phyloP scores from a whole-genome alignment of 2,329 filamentous ascomycete species.

The Paracoccidioides lutzii region DNA sequence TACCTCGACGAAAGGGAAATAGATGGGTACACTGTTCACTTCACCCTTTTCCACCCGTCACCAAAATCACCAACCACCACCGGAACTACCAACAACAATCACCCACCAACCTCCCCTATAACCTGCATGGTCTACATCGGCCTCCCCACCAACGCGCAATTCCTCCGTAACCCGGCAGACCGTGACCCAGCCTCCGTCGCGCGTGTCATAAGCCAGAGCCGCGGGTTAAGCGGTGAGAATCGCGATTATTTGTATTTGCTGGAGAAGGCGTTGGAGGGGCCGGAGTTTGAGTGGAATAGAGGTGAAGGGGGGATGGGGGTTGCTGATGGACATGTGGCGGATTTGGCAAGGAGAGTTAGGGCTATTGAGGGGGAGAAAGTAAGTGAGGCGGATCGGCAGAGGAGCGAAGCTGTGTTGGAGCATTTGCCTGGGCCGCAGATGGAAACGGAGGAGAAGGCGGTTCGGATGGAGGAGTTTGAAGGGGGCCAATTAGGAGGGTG shows the following conservation, averaged over 20 bases:
- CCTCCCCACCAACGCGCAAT: conserved; percentile 83
- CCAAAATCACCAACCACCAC: conserved; percentile 21
- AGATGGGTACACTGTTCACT: conserved; percentile 91
- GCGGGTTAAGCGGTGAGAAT: conserved; percentile 79
- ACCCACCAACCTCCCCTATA: conserved; percentile 22
- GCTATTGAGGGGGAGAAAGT: conserved; percentile 40
- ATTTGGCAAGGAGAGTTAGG: conserved; percentile 62
- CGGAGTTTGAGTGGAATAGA: conserved; percentile 66
- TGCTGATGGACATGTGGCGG: conserved; percentile 70
- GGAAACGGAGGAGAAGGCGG: conserved; percentile 5
- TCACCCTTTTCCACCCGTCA: conserved; percentile 66
- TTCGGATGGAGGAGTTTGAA: conserved; percentile 16
- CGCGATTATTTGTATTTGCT: conserved; percentile 76
- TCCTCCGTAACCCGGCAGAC: conserved; percentile 42
- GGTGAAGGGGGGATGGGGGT: conserved; percentile 60
- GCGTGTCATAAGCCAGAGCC: conserved; percentile 62
- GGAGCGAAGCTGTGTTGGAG: conserved; percentile 18
- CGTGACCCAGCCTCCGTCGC: conserved; percentile 69
- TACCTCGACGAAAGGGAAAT: conserved; percentile 96
- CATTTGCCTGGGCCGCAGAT: conserved; percentile 5
- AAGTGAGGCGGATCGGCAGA: conserved; percentile 17
- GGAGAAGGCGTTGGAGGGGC: conserved; percentile 57
- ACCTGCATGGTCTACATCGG: conserved; percentile 80
- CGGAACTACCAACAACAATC: conserved; percentile 33
- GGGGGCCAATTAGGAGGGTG: conserved; percentile 9